Evolutionary conservation across 805 yeast genomes (phyloP).

Genomic region (Starmerella stellata): DNA sequence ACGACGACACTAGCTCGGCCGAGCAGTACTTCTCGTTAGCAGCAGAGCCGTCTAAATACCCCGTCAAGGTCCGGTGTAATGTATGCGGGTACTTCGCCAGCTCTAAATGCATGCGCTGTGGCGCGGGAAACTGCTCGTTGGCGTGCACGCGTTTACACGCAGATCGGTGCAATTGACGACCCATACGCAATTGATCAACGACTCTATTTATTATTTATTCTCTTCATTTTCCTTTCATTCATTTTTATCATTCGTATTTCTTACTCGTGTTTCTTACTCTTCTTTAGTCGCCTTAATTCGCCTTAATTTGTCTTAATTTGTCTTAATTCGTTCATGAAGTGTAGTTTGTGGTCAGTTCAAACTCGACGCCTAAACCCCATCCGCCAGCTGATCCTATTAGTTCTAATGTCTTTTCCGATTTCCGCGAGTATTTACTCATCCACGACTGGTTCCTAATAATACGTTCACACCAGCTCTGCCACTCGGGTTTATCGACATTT

Average conservation of each 20-base stretch:
- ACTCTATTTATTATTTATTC: too few species aligned
- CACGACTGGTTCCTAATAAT: constrained; percentile 24
- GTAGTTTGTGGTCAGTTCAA: constrained; percentile 1
- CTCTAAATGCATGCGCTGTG: constrained; percentile 24
- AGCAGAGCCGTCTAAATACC: constrained; percentile 24
- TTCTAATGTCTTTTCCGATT: constrained; percentile 12
- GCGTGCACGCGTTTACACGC: constrained; percentile 24
- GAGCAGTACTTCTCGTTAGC: constrained; percentile 20
- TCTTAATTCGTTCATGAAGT: too few species aligned
- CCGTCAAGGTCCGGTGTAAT: constrained; percentile 22
- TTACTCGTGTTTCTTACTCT: too few species aligned
- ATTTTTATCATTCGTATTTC: too few species aligned
- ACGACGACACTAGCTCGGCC: constrained; percentile 25
- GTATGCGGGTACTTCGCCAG: constrained; percentile 28
- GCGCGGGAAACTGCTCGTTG: constrained; percentile 23
- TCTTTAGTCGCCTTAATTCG: too few species aligned
- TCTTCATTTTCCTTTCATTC: too few species aligned
- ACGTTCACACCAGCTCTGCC: constrained; percentile 21
- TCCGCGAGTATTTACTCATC: constrained; percentile 17
- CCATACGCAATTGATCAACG: too few species aligned
- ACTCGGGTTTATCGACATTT: constrained; percentile 16
- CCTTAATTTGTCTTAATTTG: too few species aligned
- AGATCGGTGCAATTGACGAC: constrained; percentile 23
- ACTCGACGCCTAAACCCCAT: constrained; percentile 16
- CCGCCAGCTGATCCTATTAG: constrained; percentile 14